phyloP scores from a whole-genome alignment of 495 filamentous ascomycete genomes.

The Penicillium coprophilum region DNA sequence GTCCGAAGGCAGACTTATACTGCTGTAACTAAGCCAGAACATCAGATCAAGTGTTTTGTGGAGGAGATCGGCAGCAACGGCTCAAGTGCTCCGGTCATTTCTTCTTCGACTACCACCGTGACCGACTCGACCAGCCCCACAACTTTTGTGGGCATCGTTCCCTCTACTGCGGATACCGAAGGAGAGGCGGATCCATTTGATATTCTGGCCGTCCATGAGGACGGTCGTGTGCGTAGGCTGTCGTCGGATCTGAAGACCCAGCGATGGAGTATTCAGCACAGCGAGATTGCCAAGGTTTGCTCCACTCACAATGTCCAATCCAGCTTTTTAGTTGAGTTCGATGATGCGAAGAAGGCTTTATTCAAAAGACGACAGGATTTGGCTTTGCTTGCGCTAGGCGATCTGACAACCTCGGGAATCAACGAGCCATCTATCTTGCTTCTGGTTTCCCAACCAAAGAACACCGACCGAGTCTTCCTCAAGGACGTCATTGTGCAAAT shows the following conservation, averaged over 20 bases:
- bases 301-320: constrained; percentile 35
- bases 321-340: constrained; percentile 47
- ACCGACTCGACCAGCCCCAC: constrained; percentile 45
- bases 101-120: constrained; percentile 41
- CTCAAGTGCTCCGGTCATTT: constrained; percentile 38
- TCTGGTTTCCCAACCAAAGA: constrained; percentile 41
- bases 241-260: constrained; percentile 43
- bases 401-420: constrained; percentile 25
- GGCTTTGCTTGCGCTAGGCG: constrained; percentile 38
- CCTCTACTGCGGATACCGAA: constrained; percentile 24
- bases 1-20: constrained; percentile 71
- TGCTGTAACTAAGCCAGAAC: constrained; percentile 41
- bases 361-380: constrained; percentile 48
- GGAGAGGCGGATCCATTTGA: constrained; percentile 36
- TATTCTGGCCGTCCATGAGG: constrained; percentile 48
- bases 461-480: constrained; percentile 29
- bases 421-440: constrained; percentile 43
- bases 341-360: constrained; percentile 44
- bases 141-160: constrained; percentile 43
- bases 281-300: constrained; percentile 36
- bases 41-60: constrained; percentile 54
- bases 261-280: constrained; percentile 44
- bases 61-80: constrained; percentile 45
- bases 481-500: constrained; percentile 44
- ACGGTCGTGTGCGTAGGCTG: constrained; percentile 44